Evolutionary conservation across 2,329 filamentous ascomycete species (phyloP), one percentile per base, ranked within the genome.

Genomic region (Ilyonectria robusta): DNA sequence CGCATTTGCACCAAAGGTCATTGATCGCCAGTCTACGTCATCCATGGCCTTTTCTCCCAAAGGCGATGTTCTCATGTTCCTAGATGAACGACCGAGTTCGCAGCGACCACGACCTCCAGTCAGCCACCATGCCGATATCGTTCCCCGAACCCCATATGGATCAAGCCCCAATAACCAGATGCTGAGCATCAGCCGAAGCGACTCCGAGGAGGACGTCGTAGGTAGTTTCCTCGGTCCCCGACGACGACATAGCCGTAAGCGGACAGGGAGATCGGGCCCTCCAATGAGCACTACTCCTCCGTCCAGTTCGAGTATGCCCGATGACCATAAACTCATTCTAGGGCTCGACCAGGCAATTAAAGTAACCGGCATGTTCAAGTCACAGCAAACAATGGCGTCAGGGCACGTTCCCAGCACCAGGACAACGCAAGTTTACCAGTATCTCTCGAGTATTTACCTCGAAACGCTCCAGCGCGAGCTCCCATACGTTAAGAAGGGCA

Each of bases 181-280:
- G 72, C 79, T 89, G 23, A 88, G 86, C 71, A 83, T 87, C 59
- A 90, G 87, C 72, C 85, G 85, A 51, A 91, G 89, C 70, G 89
- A 91, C 70, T 92, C 89, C 0, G 89, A 92, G 72, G 89, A 91
- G 69, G 89, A 92, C 58, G 87, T 88, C 0, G 82, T 90, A 6
- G 87, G 86, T 3, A 89, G 84, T 66, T 91, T 92, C 73, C 78
- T 91, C 2, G 86, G 86, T 1, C 81, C 86, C 8, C 83, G 79
- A 63, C 81, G 79, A 55, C 81, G 78, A 42, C 74, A 69, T 17
- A 75, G 80, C 47, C 80, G 84, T 66, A 82, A 81, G 70, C 82
- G 86, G 21, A 80, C 84, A 51, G 85, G 83, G 46, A 83, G 86
- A 55, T 81, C 85, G 11, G 78, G 76, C 13, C 80, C 81, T 55